Base-by-base conservation (phyloP, 768 basidiomycete species). In the Mycena amicta region DNA sequence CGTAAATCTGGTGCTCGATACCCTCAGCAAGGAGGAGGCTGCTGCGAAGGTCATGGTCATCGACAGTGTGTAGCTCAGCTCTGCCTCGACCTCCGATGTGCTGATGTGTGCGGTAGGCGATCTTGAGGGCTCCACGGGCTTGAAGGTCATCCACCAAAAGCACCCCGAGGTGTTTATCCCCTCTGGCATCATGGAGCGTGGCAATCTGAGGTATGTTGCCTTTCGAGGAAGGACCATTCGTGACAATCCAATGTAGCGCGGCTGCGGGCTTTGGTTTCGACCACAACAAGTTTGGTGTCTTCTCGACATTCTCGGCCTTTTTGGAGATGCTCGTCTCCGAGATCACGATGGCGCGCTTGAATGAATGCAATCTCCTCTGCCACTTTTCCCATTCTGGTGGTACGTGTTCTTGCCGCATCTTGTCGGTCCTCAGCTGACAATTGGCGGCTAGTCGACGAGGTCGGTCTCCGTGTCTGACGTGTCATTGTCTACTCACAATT, bases 311-410 rank as follows among this genome's bases (percentile, higher is more conserved):
- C 76, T 90, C 89, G 50, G 92, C 93, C 3, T 95, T 95, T 81
- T 79, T 93, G 57, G 93, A 95, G 81, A 94, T 94, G 93, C 79
- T 90, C 50, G 72, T 95, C 53, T 93, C 91, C 4, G 93, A 95
- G 72, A 76, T 93, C 52, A 94, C 93, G 12, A 95, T 94, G 93
- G 93, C 93, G n/a, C 84, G 93, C 53, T 72, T 95, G 70, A 95
- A 95, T 72, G 81, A 89, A 65, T 90, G 90, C 78, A 95, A 94
- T 68, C 87, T 94, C 8, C 82, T 95, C 23, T 88, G 81, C 67
- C 93, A 95, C 75, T 95, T 93, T 77, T 93, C 92, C 23, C 93
- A 95, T 74, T 88, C 92, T 23, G 93, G 92, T 61, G 86, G 87
- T 88, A 70, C 53, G 82, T 73, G 39, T 4, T 53, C 43, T 15